phyloP scores from a whole-genome alignment of 306 rosid genomes.

The Malus sieversii region DNA sequence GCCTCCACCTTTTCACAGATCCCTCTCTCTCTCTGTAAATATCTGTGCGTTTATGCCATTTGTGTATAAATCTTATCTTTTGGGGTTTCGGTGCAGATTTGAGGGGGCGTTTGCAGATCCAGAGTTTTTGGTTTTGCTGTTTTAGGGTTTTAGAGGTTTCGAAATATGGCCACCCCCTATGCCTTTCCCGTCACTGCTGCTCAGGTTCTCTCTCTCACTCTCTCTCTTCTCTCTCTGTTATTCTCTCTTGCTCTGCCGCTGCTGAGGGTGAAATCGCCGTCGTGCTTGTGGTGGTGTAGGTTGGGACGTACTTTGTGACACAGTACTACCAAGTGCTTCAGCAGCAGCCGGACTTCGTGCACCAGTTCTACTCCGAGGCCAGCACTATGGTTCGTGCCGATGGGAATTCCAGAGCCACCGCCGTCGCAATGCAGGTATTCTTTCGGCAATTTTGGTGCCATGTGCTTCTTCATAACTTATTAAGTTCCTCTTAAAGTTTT shows the following conservation, averaged over 20 bases:
- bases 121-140: constrained; percentile 22
- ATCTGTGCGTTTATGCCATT: neutral
- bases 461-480: neutral
- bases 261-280: neutral
- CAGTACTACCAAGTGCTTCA: constrained; percentile 95
- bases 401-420: constrained; percentile 60
- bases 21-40: neutral
- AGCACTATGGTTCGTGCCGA: constrained; percentile 88
- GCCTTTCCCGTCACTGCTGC: constrained; percentile 77
- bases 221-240: neutral
- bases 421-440: constrained; percentile 77
- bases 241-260: neutral
- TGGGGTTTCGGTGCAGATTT: constrained; percentile 25
- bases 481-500: neutral
- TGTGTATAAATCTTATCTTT: constrained; percentile 18
- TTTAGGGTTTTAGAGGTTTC: constrained; percentile 58
- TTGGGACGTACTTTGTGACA: constrained; percentile 93
- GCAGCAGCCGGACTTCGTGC: constrained; percentile 75
- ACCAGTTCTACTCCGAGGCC: constrained; percentile 89
- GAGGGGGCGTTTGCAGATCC: constrained; percentile 39
- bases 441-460: neutral
- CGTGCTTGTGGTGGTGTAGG: constrained; percentile 29
- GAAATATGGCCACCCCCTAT: constrained; percentile 67
- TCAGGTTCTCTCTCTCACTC: constrained; percentile 48
- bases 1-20: constrained; percentile 16